These are phyloP conservation scores for Xanthoconium stramineum DNA, from an alignment of 768 basidiomycete species.

Conservation along the genomic window DNA sequence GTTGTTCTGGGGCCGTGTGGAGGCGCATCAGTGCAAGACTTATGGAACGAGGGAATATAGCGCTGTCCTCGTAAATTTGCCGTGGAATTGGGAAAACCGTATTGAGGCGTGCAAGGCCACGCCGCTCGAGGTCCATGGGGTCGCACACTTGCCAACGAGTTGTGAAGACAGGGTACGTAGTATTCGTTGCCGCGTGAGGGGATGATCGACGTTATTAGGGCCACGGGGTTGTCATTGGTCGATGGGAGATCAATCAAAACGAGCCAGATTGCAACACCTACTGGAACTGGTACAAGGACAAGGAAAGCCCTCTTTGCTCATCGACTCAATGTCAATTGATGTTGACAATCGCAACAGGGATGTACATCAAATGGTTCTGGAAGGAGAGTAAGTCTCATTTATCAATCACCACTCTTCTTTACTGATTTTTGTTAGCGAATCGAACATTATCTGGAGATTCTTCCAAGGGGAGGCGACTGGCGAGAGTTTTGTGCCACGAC, in stretches of 20 bases:
- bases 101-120: slow-evolving; percentile 27
- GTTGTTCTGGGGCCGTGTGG: slow-evolving; percentile 22
- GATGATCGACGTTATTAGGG: slow-evolving; percentile 11
- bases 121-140: slow-evolving; percentile 24
- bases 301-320: slow-evolving; percentile 12
- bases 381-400: slow-evolving; percentile 18
- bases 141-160: slow-evolving; percentile 9
- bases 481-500: slow-evolving; percentile 34
- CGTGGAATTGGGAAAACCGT: slow-evolving; percentile 14
- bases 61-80: slow-evolving; percentile 29
- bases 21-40: slow-evolving; percentile 23
- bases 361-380: slow-evolving; percentile 24
- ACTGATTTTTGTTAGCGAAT: slow-evolving; percentile 23
- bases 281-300: slow-evolving; percentile 30
- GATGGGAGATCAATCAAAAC: slow-evolving; percentile 24
- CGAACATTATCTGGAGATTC: slow-evolving; percentile 27
- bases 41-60: slow-evolving; percentile 30
- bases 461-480: slow-evolving; percentile 29
- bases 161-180: slow-evolving; percentile 24
- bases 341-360: slow-evolving; percentile 14
- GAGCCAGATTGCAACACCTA: slow-evolving; percentile 27
- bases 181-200: neutral
- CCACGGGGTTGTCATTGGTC: slow-evolving; percentile 19
- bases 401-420: neutral
- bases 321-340: neutral